Base-by-base conservation (phyloP, 305 asterid genomes). In the Fraxinus angustifolia region DNA sequence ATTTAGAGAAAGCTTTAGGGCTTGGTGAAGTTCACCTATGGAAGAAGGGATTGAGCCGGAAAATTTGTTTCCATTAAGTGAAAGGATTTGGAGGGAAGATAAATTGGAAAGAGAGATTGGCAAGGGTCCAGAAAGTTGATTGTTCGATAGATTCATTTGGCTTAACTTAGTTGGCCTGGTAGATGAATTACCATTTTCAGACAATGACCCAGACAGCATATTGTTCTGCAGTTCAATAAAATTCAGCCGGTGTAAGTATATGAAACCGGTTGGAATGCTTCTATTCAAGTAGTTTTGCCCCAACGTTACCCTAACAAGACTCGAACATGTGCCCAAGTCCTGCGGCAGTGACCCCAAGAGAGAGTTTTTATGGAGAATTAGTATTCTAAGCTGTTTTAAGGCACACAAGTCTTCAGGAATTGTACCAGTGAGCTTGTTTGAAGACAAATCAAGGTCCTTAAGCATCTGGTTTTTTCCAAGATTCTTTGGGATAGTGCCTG, bases 361-460 rank as follows among this genome's bases (percentile, higher is more conserved):
- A 33, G 86, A 93, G 76, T 96, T 96, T 30, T 88, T 91, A 7
- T 79, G 87, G 34, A 96, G 93, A 85, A 96, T 96, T 11, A 96
- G 79, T 45, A 86, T 87, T 56, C 86, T 85, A 53, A 96, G 97
- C 85, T 87, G 89, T 10, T 77, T 85, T 38, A 93, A 91, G 38
- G 88, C 90, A 79, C 99, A 96, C 81, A 96, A 79, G 80, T 83
- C 74, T 58, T 77, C 38, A 60, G 98, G 98, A 84, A 96, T 88
- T 56, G 93, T 93, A 85, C 99, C 98, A 14, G 99, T 96, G 75
- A 96, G 97, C 88, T 94, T 94, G 85, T 96, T 96, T 7, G 99
- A 87, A 3, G 99, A 96, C 88, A 96, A 88, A 81, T 96, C 99
- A 0, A 96, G 88, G 74, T 81, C 73, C 79, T 82, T 91, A 65